Evolutionary conservation across 1,139 yeast genomes (phyloP).

Genomic region (Pneumocystis murina): DNA sequence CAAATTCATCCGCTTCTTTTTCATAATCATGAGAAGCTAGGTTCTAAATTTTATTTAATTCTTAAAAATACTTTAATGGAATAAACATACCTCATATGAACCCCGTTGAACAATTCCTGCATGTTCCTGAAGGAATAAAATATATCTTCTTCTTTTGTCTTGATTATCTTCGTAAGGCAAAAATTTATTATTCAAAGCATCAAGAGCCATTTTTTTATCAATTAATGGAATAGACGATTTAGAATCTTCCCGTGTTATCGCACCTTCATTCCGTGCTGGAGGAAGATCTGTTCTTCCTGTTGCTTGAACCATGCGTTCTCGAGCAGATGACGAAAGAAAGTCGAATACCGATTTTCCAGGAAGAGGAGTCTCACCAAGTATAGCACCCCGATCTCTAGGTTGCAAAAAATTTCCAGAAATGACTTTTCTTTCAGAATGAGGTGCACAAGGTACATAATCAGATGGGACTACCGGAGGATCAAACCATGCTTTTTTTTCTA

Average conservation of each 20-base stretch:
- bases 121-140: slow-evolving; percentile 11
- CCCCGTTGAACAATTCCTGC: background rate
- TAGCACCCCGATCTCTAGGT: slow-evolving; percentile 9
- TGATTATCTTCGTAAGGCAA: slow-evolving; percentile 17
- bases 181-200: slow-evolving; percentile 15
- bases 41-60: slow-evolving; percentile 10
- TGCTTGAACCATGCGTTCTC: slow-evolving; percentile 11
- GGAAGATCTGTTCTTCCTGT: slow-evolving; percentile 14
- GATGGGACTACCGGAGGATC: slow-evolving; percentile 12
- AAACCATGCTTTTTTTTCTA: slow-evolving; percentile 3
- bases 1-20: slow-evolving; percentile 17
- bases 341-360: slow-evolving; percentile 18
- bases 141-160: slow-evolving; percentile 15
- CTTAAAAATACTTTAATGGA: background rate
- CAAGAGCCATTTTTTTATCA: slow-evolving; percentile 12
- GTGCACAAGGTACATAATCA: slow-evolving; percentile 3
- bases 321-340: slow-evolving; percentile 15
- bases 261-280: slow-evolving; percentile 10
- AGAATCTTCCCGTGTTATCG: background rate
- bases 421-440: background rate
- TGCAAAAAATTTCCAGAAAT: background rate
- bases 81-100: background rate
- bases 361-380: slow-evolving; percentile 13
- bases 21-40: slow-evolving; percentile 7
- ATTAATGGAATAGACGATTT: slow-evolving; percentile 13